Conservation (phyloP, 805 yeast genomes). For the Komagataella phaffii region DNA sequence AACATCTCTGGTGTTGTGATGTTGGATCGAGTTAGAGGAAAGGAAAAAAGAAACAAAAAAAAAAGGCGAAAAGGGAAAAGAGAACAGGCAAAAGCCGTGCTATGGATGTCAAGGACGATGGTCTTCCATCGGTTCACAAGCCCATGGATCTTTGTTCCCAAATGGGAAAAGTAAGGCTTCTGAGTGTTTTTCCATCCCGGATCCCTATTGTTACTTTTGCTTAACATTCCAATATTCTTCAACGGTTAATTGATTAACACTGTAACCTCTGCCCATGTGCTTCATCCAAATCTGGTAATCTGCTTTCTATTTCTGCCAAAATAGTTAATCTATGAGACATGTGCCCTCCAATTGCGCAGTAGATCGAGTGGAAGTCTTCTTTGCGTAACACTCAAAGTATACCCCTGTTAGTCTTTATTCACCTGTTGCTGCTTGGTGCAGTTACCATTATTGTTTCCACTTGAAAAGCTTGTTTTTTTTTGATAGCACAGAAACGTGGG, state of each 20-base stretch:
- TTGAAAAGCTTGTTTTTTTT: background rate
- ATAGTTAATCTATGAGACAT: background rate
- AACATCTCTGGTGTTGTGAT: background rate
- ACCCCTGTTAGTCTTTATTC: background rate
- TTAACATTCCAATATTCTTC: background rate
- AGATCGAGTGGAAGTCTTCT: background rate
- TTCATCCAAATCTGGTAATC: background rate
- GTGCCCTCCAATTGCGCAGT: background rate
- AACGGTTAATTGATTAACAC: background rate
- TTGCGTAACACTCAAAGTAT: background rate
- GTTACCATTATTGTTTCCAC: background rate
- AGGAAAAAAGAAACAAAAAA: background rate
- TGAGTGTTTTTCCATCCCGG: background rate
- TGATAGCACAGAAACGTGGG: background rate
- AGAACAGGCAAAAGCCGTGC: background rate
- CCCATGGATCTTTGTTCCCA: background rate
- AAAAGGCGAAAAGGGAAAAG: background rate
- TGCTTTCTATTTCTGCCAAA: background rate
- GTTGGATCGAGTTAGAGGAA: background rate
- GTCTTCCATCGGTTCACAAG: background rate
- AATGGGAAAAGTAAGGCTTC: background rate
- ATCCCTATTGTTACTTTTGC: background rate
- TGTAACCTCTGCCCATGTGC: background rate
- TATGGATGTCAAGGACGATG: background rate
- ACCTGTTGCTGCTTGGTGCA: background rate